Evolutionary conservation across 306 rosid genomes (phyloP).

Genomic region (Citrullus colocynthis): DNA sequence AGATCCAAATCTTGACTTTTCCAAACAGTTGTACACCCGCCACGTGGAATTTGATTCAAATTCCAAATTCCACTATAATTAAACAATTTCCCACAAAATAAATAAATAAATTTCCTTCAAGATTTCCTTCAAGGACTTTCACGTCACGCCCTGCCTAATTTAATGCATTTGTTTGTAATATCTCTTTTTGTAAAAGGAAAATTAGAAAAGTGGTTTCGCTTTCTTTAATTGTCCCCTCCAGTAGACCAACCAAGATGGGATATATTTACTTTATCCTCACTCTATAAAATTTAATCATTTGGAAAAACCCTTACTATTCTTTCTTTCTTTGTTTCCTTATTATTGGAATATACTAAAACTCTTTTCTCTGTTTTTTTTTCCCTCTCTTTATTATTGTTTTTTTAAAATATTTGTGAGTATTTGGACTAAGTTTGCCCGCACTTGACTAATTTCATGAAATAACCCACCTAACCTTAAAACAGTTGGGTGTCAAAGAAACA

Average conservation of each 20-base stretch:
- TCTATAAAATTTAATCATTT: neutral
- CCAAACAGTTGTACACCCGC: neutral
- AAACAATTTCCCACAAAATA: too few species aligned
- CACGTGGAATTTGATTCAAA: neutral
- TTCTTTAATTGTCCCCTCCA: neutral
- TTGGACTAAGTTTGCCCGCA: too few species aligned
- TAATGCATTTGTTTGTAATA: neutral
- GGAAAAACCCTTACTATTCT: neutral
- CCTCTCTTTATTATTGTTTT: too few species aligned
- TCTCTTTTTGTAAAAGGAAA: neutral
- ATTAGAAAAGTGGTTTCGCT: neutral
- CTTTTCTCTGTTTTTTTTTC: too few species aligned
- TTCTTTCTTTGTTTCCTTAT: neutral
- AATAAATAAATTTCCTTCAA: neutral
- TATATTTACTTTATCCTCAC: neutral
- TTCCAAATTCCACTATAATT: neutral
- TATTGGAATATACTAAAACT: neutral
- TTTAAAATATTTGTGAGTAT: too few species aligned
- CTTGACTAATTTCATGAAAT: too few species aligned
- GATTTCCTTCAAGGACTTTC: neutral
- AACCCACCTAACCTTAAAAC: too few species aligned
- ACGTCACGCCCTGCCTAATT: neutral
- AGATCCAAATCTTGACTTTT: constrained; percentile 4
- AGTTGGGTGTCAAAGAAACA: too few species aligned
- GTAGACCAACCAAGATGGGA: neutral